Conservation (phyloP, 768 basidiomycete species). For the Myochromella boudieri region DNA sequence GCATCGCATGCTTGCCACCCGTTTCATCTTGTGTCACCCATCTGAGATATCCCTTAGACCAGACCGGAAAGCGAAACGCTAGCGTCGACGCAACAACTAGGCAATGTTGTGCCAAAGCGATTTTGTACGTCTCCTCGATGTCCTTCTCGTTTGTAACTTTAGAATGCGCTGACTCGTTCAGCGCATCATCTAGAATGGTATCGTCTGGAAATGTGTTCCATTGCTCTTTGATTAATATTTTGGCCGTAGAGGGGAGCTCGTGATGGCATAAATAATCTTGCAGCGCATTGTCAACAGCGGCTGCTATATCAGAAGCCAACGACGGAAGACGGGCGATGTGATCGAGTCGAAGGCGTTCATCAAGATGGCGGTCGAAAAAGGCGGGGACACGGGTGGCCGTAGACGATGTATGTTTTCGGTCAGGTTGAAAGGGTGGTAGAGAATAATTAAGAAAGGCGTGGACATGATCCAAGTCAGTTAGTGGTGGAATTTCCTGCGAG, state of each 20-base stretch:
- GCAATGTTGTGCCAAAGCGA: background rate
- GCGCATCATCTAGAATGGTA: slow-evolving; percentile 1
- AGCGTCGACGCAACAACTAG: slow-evolving; percentile 1
- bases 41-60: background rate
- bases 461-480: background rate
- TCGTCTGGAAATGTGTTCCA: too few species aligned
- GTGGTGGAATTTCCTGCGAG: background rate
- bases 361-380: slow-evolving; percentile 10
- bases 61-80: background rate
- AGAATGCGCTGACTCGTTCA: background rate
- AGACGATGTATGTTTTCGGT: background rate
- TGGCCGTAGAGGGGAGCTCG: too few species aligned
- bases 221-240: too few species aligned
- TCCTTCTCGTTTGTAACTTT: background rate
- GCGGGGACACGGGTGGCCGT: background rate
- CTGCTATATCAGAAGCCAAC: slow-evolving; percentile 1
- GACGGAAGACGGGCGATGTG: slow-evolving; percentile 6
- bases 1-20: background rate
- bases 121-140: background rate
- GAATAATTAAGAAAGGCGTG: slow-evolving; percentile 2
- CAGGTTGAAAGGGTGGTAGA: background rate
- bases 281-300: too few species aligned
- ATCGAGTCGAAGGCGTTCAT: slow-evolving; percentile 1
- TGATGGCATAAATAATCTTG: too few species aligned
- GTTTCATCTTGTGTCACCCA: background rate